Evolutionary conservation across 331 rosid genomes (phyloP), one percentile per base, ranked within the genome.

Genomic region (Rhamnella rubrinervis): DNA sequence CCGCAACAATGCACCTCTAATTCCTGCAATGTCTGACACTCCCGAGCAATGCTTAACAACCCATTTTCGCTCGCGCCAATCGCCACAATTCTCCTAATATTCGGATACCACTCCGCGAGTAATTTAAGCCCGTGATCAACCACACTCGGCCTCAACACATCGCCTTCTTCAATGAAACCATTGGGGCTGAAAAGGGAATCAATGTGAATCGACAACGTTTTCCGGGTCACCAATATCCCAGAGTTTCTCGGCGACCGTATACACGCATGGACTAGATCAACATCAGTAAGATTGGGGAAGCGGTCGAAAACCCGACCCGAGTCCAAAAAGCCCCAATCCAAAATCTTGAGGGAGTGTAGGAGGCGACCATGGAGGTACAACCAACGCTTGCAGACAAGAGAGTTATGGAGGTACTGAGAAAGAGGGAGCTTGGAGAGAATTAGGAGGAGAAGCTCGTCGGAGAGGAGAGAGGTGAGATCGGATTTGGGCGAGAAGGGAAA

Each of bases 301-400:
- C 86, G 76, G 7, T 44, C 28, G 44, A 68, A 19, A 17, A 78
- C 72, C 60, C 81, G 75, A 65, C 86, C 86, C 37, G 81, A 74
- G 8, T 78, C 71, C 55, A 78, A 71, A 57, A 82, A 82, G 2
- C 79, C 83, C 71, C 82, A 82, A 66, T 78, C 81, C 56, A 57
- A 63, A 31, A 82, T 58, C 69, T 73, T 75, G 14, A 82, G 63
- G 17, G 86, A 82, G 14, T 39, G 69, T 9, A 75, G 65, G 35
- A 82, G 64, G 1, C 86, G 75, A 64, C 83, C 83, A 51, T 82
- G 86, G 56, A 82, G 80, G 70, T 62, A 37, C 16, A 82, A 56
- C 86, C 86, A 82, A 46, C 86, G 75, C 75, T 82, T 82, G 68
- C 86, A 82, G 63, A 82, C 83, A 9, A 82, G 82, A 39, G 79